Evolutionary conservation across 208 protist species (phyloP).

Genomic region (Naegleria gruberi): DNA sequence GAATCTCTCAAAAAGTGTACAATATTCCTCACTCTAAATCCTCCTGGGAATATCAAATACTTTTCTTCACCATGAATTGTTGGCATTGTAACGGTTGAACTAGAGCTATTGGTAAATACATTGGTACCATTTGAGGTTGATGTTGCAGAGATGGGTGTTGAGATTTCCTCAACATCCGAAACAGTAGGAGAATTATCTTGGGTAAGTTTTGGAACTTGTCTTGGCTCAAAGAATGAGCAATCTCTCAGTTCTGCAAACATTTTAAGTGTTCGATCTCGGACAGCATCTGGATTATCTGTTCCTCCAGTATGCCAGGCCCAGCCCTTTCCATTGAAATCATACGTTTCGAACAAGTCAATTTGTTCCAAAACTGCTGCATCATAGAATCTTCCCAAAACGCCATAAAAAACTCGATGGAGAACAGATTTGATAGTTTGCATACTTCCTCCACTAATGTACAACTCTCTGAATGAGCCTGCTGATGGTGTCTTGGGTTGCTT

Average conservation of each 20-base stretch:
- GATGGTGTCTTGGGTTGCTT: neutral
- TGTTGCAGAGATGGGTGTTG: neutral
- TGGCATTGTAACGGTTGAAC: neutral
- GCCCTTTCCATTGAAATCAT: slow-evolving; percentile 21
- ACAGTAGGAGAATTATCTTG: no score
- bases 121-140: neutral
- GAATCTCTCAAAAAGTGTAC: neutral
- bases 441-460: neutral
- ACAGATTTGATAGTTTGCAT: neutral
- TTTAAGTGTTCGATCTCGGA: neutral
- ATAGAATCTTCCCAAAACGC: slow-evolving; percentile 5
- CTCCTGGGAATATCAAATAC: neutral
- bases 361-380: neutral
- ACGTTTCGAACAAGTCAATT: slow-evolving; percentile 1
- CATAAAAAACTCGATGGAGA: neutral
- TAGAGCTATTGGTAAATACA: neutral
- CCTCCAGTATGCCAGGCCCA: neutral
- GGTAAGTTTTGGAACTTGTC: neutral
- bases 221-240: neutral
- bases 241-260: neutral
- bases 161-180: no score
- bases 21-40: neutral
- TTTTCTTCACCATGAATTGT: neutral
- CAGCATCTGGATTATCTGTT: neutral
- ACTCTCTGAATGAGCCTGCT: neutral